These are phyloP conservation scores for Microcyclosporella mali DNA, from an alignment of 2,329 filamentous ascomycete genomes.

Conservation along the genomic window DNA sequence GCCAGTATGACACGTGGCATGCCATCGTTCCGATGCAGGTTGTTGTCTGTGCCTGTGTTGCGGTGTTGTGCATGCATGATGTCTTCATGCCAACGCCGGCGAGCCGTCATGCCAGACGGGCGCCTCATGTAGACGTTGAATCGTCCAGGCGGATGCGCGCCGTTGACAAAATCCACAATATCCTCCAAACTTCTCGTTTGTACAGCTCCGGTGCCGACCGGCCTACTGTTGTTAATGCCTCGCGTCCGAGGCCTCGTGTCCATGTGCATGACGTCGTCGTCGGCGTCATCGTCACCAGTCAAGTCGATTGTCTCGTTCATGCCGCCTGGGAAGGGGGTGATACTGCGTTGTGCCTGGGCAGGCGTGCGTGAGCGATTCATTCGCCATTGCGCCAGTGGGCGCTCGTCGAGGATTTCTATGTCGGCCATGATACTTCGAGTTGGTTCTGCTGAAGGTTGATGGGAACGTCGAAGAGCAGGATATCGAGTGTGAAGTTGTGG, in stretches of 20 bases:
- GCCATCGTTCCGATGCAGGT: neutral
- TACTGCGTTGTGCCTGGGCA: constrained; percentile 11
- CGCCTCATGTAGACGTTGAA: too few relatives aligned
- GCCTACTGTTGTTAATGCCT: constrained; percentile 21
- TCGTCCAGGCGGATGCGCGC: too few relatives aligned
- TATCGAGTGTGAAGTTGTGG: constrained; percentile 10
- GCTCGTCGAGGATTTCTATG: constrained; percentile 42
- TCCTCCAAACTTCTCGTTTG: constrained; percentile 15
- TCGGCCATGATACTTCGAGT: constrained; percentile 39
- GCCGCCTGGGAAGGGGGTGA: constrained; percentile 21
- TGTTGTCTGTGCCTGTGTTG: neutral
- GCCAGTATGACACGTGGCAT: neutral
- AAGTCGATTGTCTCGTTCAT: constrained; percentile 28
- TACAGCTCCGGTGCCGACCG: constrained; percentile 18
- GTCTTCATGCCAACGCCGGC: neutral
- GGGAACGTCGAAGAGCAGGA: constrained; percentile 13
- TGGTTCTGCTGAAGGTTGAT: constrained; percentile 4
- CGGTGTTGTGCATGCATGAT: neutral
- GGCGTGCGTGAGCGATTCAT: constrained; percentile 11
- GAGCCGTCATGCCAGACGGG: neutral
- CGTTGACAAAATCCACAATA: neutral
- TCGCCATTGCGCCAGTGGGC: constrained; percentile 13
- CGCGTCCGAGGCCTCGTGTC: constrained; percentile 14
- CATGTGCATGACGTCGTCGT: constrained; percentile 29
- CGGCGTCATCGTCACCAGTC: constrained; percentile 27